Evolutionary conservation across 129 eudicot genomes (phyloP).

Genomic region (Chrysanthemum seticuspe): DNA sequence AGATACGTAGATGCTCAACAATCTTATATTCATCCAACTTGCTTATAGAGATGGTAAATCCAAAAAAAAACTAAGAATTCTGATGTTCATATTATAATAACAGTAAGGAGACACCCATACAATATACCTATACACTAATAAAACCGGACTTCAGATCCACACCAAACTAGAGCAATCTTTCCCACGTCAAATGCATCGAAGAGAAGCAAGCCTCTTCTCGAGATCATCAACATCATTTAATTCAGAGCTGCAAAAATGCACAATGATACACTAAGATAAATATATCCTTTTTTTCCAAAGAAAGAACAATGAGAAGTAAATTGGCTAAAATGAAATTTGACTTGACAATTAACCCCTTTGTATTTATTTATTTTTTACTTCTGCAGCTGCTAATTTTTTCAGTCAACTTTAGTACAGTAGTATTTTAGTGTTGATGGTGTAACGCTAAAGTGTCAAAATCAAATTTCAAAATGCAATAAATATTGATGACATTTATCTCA

Average conservation of each 20-base stretch:
- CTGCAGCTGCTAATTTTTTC: too few species aligned
- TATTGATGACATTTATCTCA: too few species aligned
- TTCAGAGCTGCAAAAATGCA: constrained; percentile 38
- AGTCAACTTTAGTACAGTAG: too few species aligned
- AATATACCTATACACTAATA: constrained; percentile 27
- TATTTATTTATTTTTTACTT: not conserved
- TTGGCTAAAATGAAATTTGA: not conserved
- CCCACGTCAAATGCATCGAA: constrained; percentile 53
- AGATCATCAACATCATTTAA: constrained; percentile 65
- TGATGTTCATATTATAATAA: constrained; percentile 11
- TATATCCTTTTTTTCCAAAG: too few species aligned
- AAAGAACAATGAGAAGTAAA: not conserved
- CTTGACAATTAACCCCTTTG: not conserved
- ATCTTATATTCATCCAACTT: not conserved
- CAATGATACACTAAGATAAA: too few species aligned
- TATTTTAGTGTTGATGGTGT: too few species aligned
- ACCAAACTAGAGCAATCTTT: not conserved
- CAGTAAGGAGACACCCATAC: constrained; percentile 17
- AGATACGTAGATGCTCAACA: not conserved
- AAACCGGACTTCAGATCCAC: constrained; percentile 11
- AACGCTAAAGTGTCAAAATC: not conserved
- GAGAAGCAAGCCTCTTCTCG: too few species aligned
- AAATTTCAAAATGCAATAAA: not conserved
- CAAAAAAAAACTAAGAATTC: not conserved
- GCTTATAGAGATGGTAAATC: not conserved